Evolutionary conservation across 202 grass and related monocot genomes (phyloP).

Genomic region (Carex arenaria): DNA sequence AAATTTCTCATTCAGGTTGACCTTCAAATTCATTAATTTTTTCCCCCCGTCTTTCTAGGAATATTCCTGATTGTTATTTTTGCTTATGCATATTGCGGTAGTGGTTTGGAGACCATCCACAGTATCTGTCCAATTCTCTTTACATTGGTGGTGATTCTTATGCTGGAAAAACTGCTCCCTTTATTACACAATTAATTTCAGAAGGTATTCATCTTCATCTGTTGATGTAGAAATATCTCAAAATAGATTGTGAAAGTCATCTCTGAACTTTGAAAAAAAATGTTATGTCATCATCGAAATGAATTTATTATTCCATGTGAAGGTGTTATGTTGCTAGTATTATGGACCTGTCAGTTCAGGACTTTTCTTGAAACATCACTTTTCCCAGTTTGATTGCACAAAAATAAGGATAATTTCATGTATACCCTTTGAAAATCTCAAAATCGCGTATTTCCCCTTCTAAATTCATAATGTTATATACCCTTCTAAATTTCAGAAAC

Average conservation of each 20-base stretch:
- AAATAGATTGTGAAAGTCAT: background rate
- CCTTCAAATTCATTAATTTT: background rate
- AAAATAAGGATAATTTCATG: background rate
- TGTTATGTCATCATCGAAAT: background rate
- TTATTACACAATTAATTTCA: conserved; percentile 26
- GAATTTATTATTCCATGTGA: background rate
- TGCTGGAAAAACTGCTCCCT: conserved; percentile 34
- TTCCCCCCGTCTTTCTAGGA: background rate
- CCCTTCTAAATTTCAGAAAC: too few species aligned
- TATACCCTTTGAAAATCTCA: too few species aligned
- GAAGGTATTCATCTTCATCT: conserved; percentile 28
- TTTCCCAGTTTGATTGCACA: background rate
- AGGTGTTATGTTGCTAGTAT: background rate
- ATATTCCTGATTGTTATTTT: background rate
- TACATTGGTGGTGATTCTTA: conserved; percentile 60
- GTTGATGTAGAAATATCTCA: background rate
- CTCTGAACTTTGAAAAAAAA: background rate
- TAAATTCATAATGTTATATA: too few species aligned
- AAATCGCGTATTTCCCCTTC: too few species aligned
- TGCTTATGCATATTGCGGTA: background rate
- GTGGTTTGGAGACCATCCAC: conserved; percentile 50
- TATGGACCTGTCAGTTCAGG: background rate
- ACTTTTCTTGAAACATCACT: background rate
- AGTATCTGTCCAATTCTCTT: conserved; percentile 33
- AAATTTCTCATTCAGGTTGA: conserved; percentile 41